Base-by-base conservation (phyloP, 768 basidiomycete species). In the Exidia glandulosa region DNA sequence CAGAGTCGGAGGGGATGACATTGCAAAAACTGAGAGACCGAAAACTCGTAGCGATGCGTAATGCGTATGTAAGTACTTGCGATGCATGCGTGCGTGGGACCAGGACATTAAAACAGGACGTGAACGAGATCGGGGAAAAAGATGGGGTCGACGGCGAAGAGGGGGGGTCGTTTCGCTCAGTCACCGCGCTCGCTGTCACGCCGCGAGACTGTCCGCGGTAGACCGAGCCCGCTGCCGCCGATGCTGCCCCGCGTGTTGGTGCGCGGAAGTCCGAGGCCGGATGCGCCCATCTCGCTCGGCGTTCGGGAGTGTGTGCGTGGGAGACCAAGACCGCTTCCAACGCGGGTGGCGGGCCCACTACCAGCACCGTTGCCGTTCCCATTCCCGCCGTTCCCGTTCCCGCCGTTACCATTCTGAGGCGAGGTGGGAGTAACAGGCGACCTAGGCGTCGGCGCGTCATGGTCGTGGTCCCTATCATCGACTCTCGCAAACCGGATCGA, bases 401-500 rank as follows among this genome's bases (percentile, higher is more conserved):
- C 30, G 27, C 30, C 30, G 48, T 23, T 25, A n/a, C n/a, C n/a
- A n/a, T n/a, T n/a, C n/a, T n/a, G n/a, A n/a, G n/a, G n/a, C 50
- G 50, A 54, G 5, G 41, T 45, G 6, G 50, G 50, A 19, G 25
- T 54, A 27, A n/a, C 30, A 6, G 41, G 41, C n/a, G n/a, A n/a
- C n/a, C n/a, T n/a, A 29, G 16, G 14, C 25, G 30, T 54, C 10
- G 50, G 50, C 27, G 50, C 25, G 16, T 54, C 50, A 13, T 27
- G 50, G 30, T 54, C 50, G 50, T 54, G 50, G 25, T 14, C 25
- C 25, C 25, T 54, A 27, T 54, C 50, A 27, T 29, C 27, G 14
- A 13, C 14, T 13, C 79, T 58, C 76, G 74, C 55, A 3, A 37
- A 60, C 4, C 77, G 63, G 19, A 80, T 72, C 36, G 75, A 77